Conservation (phyloP, 108 stramenopile genomes). For the Cylindrotheca closterium region DNA sequence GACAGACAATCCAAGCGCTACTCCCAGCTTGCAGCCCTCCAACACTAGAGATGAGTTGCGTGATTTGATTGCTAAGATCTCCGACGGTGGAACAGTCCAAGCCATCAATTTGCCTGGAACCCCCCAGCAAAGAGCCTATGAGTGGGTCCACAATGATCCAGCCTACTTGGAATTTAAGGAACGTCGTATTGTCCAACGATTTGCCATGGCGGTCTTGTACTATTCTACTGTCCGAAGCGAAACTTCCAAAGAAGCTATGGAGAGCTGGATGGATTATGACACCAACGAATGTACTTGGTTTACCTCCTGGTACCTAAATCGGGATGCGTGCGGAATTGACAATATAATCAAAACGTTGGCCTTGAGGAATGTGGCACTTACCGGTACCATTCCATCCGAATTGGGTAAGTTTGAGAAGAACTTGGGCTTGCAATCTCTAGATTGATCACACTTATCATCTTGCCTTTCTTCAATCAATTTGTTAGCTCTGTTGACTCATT, state of each 20-base stretch:
- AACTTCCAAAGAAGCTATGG: neutral
- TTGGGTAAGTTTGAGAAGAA: too few relatives aligned
- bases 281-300: neutral
- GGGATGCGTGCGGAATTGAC: neutral
- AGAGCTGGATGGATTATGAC: neutral
- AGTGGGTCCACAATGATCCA: neutral
- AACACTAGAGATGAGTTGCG: too few relatives aligned
- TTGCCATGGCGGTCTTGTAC: neutral
- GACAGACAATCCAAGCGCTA: too few relatives aligned
- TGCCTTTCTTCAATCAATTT: too few relatives aligned
- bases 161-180: neutral
- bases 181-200: neutral
- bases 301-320: neutral
- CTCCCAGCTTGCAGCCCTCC: too few relatives aligned
- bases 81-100: neutral
- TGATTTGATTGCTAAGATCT: too few relatives aligned
- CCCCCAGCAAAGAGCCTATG: neutral
- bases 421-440: too few relatives aligned
- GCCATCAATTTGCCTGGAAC: neutral
- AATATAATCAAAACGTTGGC: neutral
- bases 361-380: constrained; percentile 8
- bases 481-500: constrained; percentile 35
- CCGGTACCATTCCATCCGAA: constrained; percentile 51
- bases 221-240: neutral
- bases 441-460: too few relatives aligned